Base-by-base conservation (phyloP, 805 yeast species). In the Lachancea quebecensis region DNA sequence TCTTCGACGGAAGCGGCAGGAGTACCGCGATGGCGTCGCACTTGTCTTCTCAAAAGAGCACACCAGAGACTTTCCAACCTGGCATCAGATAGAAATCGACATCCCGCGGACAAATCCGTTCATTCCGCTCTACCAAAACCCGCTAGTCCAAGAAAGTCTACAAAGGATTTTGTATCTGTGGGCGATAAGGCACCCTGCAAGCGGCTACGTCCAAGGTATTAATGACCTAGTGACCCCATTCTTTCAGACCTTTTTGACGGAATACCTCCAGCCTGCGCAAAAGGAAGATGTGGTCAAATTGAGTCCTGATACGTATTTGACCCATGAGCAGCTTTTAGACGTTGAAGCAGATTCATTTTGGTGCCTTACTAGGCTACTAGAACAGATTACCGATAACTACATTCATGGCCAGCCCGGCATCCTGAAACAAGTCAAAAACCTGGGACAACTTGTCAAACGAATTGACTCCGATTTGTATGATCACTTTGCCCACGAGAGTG, bases 371-470 rank as follows among this genome's bases (percentile, higher is more conserved):
- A 82, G 91, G 58, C 71, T 93, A 21, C 71, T 93, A 41, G 99
- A 93, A 58, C 95, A 95, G 16, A 93, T 93, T 50, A 96, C 95
- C 53, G 99, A 93, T 64, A 93, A 90, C 60, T 93, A 90, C 65
- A 91, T 93, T 44, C 98, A 91, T 66, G 96, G 96, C 31, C 99
- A 93, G 64, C 99, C 99, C 0, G 99, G 99, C 2, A 93, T 93
- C 41, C 77, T 89, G 38, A 75, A 95, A 50, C 99, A 93, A 66
- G 96, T 93, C 1, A 75, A 75, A 28, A 95, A 84, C 53, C 70
- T 93, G 50, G 78, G 81, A 44, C 86, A 81, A 51, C 71, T 93
- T 42, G 86, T 90, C 14, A 75, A 79, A 50, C 74, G 95, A 51
- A 90, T 91, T 45, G 98, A 93, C 58, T 64, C 74, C 2, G 81